Evolutionary conservation across 1,139 yeast species (phyloP).

Genomic region (Yamadazyma triangularis): DNA sequence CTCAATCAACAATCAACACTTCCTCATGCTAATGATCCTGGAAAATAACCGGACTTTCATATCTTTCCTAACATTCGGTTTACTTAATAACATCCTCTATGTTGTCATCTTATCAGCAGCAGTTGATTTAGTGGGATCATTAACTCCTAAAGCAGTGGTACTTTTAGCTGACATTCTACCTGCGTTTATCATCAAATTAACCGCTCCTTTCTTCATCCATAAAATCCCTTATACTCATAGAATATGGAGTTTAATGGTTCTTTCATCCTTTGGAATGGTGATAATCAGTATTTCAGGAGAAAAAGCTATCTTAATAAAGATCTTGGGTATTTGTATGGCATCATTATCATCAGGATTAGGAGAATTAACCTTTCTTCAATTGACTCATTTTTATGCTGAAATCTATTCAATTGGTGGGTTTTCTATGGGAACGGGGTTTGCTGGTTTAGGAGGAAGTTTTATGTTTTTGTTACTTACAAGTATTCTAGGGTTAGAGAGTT

Average conservation of each 20-base stretch:
- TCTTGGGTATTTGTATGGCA: conserved; percentile 76
- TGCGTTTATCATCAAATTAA: conserved; percentile 62
- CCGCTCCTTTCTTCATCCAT: conserved; percentile 80
- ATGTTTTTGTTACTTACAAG: conserved; percentile 39
- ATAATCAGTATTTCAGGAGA: conserved; percentile 47
- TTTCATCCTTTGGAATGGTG: conserved; percentile 77
- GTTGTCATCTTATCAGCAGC: conserved; percentile 93
- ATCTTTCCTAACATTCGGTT: conserved; percentile 80
- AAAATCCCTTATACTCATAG: conserved; percentile 54
- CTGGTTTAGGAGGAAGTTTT: conserved; percentile 79
- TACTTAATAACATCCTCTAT: conserved; percentile 81
- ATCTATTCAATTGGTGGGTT: conserved; percentile 69
- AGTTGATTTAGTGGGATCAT: conserved; percentile 79
- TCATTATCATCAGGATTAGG: conserved; percentile 87
- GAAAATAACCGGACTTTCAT: conserved; percentile 39
- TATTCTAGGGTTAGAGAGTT: conserved; percentile 26
- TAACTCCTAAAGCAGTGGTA: conserved; percentile 81
- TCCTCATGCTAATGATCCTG: no score
- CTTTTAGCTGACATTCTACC: conserved; percentile 85
- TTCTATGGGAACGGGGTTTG: conserved; percentile 94
- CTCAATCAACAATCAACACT: no score
- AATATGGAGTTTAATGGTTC: conserved; percentile 47
- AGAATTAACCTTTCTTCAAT: conserved; percentile 79
- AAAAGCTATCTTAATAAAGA: conserved; percentile 27
- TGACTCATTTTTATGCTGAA: conserved; percentile 66